A percentile compares a stretch with the other conserved stretches of the same genome.
Conservation (phyloP, 164 flowering plant genomes). For the Akebia trifoliata region DNA sequence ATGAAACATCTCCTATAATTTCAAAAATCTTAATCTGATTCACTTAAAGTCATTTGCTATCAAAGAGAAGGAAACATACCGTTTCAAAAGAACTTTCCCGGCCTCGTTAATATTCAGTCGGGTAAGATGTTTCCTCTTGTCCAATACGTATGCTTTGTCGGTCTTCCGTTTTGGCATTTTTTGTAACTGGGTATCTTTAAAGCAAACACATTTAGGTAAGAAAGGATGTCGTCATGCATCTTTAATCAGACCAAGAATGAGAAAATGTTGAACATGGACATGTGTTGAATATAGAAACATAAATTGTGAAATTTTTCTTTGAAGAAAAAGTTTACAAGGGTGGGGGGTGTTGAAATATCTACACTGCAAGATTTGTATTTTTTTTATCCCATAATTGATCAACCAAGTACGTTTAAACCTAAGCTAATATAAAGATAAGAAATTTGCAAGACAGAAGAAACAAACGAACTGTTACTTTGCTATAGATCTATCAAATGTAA, state of each 20-base stretch:
- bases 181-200: conserved; percentile 93
- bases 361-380: too few relatives aligned
- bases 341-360: too few relatives aligned
- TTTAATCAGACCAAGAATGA: not conserved
- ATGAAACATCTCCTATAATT: too few relatives aligned
- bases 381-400: too few relatives aligned
- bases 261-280: not conserved
- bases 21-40: too few relatives aligned
- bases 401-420: not conserved
- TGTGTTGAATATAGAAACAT: too few relatives aligned
- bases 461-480: too few relatives aligned
- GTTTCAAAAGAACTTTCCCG: conserved; percentile 78
- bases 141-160: conserved; percentile 79
- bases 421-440: too few relatives aligned
- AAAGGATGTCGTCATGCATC: not conserved
- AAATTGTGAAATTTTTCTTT: not conserved
- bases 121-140: conserved; percentile 84
- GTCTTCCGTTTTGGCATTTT: conserved; percentile 95
- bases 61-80: conserved; percentile 33
- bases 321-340: too few relatives aligned
- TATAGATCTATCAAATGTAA: too few relatives aligned
- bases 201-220: conserved; percentile 32
- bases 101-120: conserved; percentile 69
- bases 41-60: not conserved
- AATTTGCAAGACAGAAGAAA: too few relatives aligned